These are phyloP conservation scores for Saprolegnia diclina DNA, from an alignment of 352 stramenopile species.

Conservation along the genomic window DNA sequence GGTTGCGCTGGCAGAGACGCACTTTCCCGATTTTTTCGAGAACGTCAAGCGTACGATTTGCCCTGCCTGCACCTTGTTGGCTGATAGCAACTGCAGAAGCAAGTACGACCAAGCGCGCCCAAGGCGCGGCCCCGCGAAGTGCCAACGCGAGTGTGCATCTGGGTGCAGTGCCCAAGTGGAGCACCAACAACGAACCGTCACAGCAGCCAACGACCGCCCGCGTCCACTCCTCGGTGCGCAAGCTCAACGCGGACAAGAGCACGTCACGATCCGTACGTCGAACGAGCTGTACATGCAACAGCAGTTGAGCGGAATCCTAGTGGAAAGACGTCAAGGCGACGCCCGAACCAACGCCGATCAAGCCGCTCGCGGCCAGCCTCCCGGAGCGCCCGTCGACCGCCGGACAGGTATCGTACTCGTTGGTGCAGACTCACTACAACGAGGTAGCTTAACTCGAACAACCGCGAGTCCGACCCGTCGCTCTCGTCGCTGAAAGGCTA, in stretches of 20 bases:
- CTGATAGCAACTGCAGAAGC: neutral
- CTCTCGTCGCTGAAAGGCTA: constrained; percentile 22
- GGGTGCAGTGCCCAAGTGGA: constrained; percentile 11
- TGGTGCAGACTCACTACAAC: neutral
- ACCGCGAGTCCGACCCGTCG: neutral
- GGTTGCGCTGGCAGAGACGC: constrained; percentile 15
- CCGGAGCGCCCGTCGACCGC: constrained; percentile 22
- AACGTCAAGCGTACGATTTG: constrained; percentile 17
- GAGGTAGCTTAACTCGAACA: neutral
- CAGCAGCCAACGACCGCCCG: neutral
- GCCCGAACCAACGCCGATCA: neutral
- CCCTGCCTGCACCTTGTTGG: neutral
- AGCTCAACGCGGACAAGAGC: neutral
- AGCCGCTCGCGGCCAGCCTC: neutral
- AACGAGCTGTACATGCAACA: constrained; percentile 9
- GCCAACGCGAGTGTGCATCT: neutral
- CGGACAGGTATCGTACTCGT: neutral
- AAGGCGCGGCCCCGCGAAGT: neutral
- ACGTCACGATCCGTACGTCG: neutral
- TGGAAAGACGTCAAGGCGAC: constrained; percentile 21
- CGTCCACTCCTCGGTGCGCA: neutral
- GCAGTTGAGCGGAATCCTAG: neutral
- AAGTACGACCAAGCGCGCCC: constrained; percentile 1
- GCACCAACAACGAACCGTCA: constrained; percentile 14
- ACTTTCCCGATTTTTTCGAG: constrained; percentile 27